Conservation (phyloP, 805 yeast genomes). For the Ogataea pignaliae region DNA sequence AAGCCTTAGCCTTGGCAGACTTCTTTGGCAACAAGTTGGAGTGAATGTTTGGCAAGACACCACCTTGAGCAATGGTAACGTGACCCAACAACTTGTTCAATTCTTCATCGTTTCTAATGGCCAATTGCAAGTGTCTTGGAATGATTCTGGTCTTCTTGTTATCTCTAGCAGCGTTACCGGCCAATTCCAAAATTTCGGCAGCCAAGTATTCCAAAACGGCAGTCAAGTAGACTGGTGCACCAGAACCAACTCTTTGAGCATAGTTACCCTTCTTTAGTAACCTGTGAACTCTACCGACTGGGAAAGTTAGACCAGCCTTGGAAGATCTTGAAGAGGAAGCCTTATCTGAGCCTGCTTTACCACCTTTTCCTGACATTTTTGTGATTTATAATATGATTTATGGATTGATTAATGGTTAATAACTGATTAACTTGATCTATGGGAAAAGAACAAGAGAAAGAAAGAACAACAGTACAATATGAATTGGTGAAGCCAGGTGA, state of each 20-base stretch:
- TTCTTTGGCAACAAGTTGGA: conserved; percentile 76
- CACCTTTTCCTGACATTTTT: conserved; percentile 68
- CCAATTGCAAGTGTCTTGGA: conserved; percentile 97
- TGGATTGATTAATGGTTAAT: background rate
- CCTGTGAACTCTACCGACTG: conserved; percentile 99
- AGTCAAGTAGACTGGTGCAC: conserved; percentile 97
- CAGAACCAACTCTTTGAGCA: conserved; percentile 98
- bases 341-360: conserved; percentile 94
- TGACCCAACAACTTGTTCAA: conserved; percentile 87
- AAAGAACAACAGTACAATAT: no score
- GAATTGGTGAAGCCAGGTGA: no score
- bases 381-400: conserved; percentile 4
- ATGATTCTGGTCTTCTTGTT: conserved; percentile 97
- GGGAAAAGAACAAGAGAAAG: background rate
- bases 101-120: conserved; percentile 99
- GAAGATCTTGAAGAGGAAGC: conserved; percentile 97
- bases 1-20: conserved; percentile 50
- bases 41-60: conserved; percentile 97
- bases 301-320: conserved; percentile 98
- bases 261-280: conserved; percentile 94
- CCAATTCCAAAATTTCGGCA: conserved; percentile 96
- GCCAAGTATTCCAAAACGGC: conserved; percentile 96
- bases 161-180: conserved; percentile 99
- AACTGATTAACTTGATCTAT: conserved; percentile 3
- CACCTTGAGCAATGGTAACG: conserved; percentile 98